phyloP scores from a whole-genome alignment of 768 basidiomycete species.

The Trichaptum fuscoviolaceum region DNA sequence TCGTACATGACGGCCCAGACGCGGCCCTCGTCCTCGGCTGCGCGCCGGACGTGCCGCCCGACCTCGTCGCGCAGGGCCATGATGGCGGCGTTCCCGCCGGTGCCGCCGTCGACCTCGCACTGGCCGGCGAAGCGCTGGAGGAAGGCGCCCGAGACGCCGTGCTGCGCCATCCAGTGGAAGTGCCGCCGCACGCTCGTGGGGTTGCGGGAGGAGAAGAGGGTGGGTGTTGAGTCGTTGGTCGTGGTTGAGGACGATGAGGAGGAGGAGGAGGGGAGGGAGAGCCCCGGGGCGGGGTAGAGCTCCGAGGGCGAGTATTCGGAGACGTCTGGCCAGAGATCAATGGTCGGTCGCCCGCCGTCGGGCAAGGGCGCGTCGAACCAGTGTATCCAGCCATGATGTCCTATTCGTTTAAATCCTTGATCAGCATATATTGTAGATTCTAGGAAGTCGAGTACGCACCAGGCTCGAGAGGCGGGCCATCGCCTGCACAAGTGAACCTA shows the following conservation, averaged over 20 bases:
- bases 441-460: constrained; percentile 28
- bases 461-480: constrained; percentile 62
- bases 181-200: constrained; percentile 70
- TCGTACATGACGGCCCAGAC: constrained; percentile 91
- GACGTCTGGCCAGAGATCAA: constrained; percentile 77
- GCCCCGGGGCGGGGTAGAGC: constrained; percentile 62
- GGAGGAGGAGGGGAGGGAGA: constrained; percentile 21
- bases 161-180: constrained; percentile 81
- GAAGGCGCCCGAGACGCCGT: constrained; percentile 77
- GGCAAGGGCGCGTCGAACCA: constrained; percentile 73
- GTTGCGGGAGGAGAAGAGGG: constrained; percentile 77
- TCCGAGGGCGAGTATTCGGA: constrained; percentile 67
- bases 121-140: constrained; percentile 73
- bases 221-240: constrained; percentile 46
- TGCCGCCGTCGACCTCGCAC: constrained; percentile 49
- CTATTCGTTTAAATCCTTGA: constrained; percentile 21
- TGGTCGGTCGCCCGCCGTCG: constrained; percentile 64
- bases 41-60: constrained; percentile 63
- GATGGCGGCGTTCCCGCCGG: constrained; percentile 44
- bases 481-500: constrained; percentile 71
- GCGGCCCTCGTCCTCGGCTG: constrained; percentile 74
- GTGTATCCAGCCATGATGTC: constrained; percentile 84
- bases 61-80: constrained; percentile 67
- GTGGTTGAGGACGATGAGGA: constrained; percentile 17
- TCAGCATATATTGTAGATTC: neutral